phyloP scores from a whole-genome alignment of 768 basidiomycete genomes.

The Asterophora parasitica region DNA sequence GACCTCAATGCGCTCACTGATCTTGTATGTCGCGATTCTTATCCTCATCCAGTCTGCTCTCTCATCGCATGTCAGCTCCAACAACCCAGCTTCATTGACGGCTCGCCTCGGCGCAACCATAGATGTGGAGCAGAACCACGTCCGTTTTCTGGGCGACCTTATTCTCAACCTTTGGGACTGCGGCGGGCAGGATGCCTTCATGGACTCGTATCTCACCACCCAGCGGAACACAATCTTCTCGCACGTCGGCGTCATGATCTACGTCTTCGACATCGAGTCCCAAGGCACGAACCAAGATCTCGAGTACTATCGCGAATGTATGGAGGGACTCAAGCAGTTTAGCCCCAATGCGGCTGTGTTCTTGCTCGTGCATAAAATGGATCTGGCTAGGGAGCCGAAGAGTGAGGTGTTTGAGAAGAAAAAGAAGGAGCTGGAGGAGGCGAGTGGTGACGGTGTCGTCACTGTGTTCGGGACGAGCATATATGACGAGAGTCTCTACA shows the following conservation, averaged over 20 bases:
- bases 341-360: constrained; percentile 85
- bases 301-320: constrained; percentile 88
- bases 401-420: constrained; percentile 62
- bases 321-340: constrained; percentile 73
- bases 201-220: constrained; percentile 91
- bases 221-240: constrained; percentile 95
- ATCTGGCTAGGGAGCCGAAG: constrained; percentile 70
- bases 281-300: constrained; percentile 82
- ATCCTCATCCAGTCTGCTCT: not conserved
- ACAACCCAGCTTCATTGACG: constrained; percentile 90
- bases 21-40: constrained; percentile 67
- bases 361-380: constrained; percentile 97
- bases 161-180: constrained; percentile 98
- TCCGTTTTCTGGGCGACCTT: constrained; percentile 93
- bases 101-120: constrained; percentile 92
- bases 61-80: constrained; percentile 55
- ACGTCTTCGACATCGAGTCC: constrained; percentile 95
- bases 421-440: constrained; percentile 65
- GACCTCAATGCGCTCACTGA: constrained; percentile 98
- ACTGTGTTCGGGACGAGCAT: constrained; percentile 92
- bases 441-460: constrained; percentile 54
- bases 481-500: constrained; percentile 96
- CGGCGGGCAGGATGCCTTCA: constrained; percentile 96
- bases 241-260: constrained; percentile 96
- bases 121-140: constrained; percentile 96